A percentile compares a stretch with the other conserved stretches of the same genome.
These are phyloP conservation scores for Arabidopsis arenosa DNA, from an alignment of 345 rosid species.

Conservation along the genomic window DNA sequence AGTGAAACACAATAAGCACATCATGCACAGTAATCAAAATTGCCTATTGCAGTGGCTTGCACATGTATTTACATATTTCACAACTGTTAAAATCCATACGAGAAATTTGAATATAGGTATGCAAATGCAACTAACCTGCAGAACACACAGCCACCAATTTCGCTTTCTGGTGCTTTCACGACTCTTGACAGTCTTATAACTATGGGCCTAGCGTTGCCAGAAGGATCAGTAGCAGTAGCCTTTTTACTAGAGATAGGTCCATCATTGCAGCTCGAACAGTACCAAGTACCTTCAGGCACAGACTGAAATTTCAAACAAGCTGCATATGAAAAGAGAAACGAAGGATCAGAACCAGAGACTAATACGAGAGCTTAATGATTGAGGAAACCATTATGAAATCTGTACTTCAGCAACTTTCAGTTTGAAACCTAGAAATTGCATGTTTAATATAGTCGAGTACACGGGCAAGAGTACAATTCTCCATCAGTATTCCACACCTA, in stretches of 20 bases:
- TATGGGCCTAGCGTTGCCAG: slow-evolving; percentile 55
- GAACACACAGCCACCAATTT: slow-evolving; percentile 89
- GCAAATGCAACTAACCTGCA: slow-evolving; percentile 72
- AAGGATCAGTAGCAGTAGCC: slow-evolving; percentile 50
- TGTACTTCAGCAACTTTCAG: slow-evolving; percentile 1
- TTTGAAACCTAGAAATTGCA: slow-evolving; percentile 1
- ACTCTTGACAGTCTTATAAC: slow-evolving; percentile 66
- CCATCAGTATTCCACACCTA: slow-evolving; percentile 35
- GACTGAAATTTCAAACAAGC: slow-evolving; percentile 75
- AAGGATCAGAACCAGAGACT: slow-evolving; percentile 26
- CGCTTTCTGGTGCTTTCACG: slow-evolving; percentile 76
- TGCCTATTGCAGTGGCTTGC: slow-evolving; percentile 10
- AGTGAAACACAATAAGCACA: slow-evolving; percentile 4
- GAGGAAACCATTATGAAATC: background rate
- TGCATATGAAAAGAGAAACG: slow-evolving; percentile 53
- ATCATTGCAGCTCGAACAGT: slow-evolving; percentile 76
- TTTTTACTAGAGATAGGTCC: slow-evolving; percentile 50
- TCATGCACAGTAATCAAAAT: slow-evolving; percentile 17
- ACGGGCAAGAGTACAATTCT: background rate
- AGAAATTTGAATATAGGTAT: slow-evolving; percentile 10
- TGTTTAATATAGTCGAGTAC: background rate
- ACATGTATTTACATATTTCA: slow-evolving; percentile 9
- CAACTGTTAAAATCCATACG: background rate
- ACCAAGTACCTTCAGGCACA: slow-evolving; percentile 77
- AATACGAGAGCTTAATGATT: slow-evolving; percentile 3